A percentile compares a stretch with the other conserved stretches of the same genome.
These are phyloP conservation scores for Ogataea siamensis DNA, from an alignment of 805 yeast species.

Conservation along the genomic window DNA sequence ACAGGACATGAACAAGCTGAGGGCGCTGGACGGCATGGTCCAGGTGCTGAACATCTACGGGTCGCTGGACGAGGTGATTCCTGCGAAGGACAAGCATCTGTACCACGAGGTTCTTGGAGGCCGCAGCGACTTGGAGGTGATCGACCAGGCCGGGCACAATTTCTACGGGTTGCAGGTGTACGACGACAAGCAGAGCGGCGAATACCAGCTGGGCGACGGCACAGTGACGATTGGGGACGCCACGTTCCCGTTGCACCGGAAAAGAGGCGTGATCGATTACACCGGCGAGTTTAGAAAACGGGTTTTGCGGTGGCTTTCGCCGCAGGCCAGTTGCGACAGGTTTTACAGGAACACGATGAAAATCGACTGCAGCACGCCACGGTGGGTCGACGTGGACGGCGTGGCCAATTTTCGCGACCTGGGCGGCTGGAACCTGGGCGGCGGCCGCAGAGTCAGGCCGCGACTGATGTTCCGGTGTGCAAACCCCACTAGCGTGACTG, in stretches of 20 bases:
- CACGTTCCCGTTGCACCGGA: constrained; percentile 33
- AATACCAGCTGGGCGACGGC: constrained; percentile 19
- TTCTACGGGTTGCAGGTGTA: constrained; percentile 54
- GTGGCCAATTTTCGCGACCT: constrained; percentile 72
- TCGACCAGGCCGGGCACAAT: constrained; percentile 79
- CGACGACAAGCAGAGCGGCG: constrained; percentile 21
- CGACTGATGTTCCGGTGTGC: constrained; percentile 65
- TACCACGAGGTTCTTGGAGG: constrained; percentile 57
- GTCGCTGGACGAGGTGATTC: constrained; percentile 60
- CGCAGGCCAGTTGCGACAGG: constrained; percentile 46
- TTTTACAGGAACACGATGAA: constrained; percentile 40
- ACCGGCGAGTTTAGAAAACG: constrained; percentile 49
- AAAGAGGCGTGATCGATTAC: constrained; percentile 49
- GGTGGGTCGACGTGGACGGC: constrained; percentile 68
- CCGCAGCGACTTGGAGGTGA: constrained; percentile 55
- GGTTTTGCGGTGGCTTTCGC: constrained; percentile 47
- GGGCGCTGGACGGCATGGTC: constrained; percentile 42
- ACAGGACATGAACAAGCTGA: constrained; percentile 44
- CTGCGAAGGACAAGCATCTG: constrained; percentile 55
- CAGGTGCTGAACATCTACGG: constrained; percentile 73
- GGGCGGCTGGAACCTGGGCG: constrained; percentile 65
- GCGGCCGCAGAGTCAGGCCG: constrained; percentile 45
- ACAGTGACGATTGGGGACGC: constrained; percentile 8
- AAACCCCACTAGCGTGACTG: constrained; percentile 50
- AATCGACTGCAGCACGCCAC: constrained; percentile 39